These are phyloP conservation scores for Choiromyces venosus DNA, from an alignment of 495 filamentous ascomycete species.

Conservation along the genomic window DNA sequence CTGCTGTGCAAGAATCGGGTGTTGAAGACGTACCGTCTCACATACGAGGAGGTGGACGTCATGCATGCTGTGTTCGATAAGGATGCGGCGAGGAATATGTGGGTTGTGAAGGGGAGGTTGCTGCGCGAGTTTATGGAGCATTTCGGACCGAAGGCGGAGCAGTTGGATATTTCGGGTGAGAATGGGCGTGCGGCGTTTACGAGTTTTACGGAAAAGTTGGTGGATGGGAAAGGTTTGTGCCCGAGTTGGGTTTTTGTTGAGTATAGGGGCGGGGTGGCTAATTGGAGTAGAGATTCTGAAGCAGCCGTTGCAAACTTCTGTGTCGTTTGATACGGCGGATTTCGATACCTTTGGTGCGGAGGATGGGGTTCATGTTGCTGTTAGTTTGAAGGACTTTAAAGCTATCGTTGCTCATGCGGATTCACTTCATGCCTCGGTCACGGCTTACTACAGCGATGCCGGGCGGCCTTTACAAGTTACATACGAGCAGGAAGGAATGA, in stretches of 20 bases:
- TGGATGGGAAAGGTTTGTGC: conserved; percentile 66
- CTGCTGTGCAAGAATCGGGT: conserved; percentile 86
- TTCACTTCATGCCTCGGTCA: conserved; percentile 61
- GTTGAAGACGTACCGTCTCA: conserved; percentile 83
- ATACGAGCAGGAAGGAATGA: conserved; percentile 68
- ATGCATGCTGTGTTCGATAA: conserved; percentile 85
- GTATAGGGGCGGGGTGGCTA: conserved; percentile 3
- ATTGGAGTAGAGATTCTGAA: conserved; percentile 68
- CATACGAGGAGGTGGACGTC: conserved; percentile 74
- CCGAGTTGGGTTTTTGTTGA: background rate
- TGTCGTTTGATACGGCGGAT: conserved; percentile 77
- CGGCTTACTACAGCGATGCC: conserved; percentile 73
- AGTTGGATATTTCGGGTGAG: conserved; percentile 79
- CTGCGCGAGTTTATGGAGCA: conserved; percentile 83
- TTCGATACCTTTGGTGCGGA: conserved; percentile 78
- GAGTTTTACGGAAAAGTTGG: conserved; percentile 89
- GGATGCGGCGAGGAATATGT: conserved; percentile 62
- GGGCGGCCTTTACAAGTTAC: conserved; percentile 75
- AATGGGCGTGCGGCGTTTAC: conserved; percentile 69
- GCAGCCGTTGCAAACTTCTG: conserved; percentile 86
- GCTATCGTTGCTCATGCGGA: conserved; percentile 82
- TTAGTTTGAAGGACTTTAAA: conserved; percentile 92
- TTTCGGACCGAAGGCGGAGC: conserved; percentile 84
- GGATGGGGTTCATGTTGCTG: conserved; percentile 71
- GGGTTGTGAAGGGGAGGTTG: conserved; percentile 68